These are phyloP conservation scores for Ustilago tritici DNA, from an alignment of 1,284 basidiomycete genomes.

Conservation along the genomic window DNA sequence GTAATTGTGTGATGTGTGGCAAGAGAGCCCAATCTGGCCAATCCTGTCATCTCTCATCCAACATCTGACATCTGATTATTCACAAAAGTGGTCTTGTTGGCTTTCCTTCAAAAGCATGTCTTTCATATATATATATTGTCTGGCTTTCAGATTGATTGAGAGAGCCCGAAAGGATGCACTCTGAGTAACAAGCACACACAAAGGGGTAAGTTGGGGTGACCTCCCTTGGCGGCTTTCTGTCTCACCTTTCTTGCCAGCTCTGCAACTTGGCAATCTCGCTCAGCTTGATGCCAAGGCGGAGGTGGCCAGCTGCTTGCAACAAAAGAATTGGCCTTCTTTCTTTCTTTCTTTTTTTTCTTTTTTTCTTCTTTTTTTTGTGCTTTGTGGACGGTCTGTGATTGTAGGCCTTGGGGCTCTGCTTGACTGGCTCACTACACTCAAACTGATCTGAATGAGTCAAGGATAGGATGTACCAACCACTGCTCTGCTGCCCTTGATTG, in stretches of 20 bases:
- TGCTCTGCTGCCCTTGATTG: background rate
- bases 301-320: background rate
- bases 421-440: background rate
- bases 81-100: too few relatives aligned
- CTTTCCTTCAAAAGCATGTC: too few relatives aligned
- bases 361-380: too few relatives aligned
- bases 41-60: conserved; percentile 3
- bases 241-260: background rate
- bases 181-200: too few relatives aligned
- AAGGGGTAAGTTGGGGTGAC: too few relatives aligned
- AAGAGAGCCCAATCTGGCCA: background rate
- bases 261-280: background rate
- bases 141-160: background rate
- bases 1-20: background rate
- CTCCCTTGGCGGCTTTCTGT: background rate
- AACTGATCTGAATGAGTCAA: background rate
- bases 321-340: background rate
- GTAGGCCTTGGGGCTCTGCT: background rate
- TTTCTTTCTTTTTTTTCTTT: too few relatives aligned
- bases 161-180: too few relatives aligned
- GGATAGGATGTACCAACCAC: background rate
- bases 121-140: too few relatives aligned
- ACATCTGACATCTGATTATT: background rate
- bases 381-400: too few relatives aligned
- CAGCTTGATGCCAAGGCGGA: background rate